These are phyloP conservation scores for Globisporangium paddicum DNA, from an alignment of 352 stramenopile species.

Conservation along the genomic window DNA sequence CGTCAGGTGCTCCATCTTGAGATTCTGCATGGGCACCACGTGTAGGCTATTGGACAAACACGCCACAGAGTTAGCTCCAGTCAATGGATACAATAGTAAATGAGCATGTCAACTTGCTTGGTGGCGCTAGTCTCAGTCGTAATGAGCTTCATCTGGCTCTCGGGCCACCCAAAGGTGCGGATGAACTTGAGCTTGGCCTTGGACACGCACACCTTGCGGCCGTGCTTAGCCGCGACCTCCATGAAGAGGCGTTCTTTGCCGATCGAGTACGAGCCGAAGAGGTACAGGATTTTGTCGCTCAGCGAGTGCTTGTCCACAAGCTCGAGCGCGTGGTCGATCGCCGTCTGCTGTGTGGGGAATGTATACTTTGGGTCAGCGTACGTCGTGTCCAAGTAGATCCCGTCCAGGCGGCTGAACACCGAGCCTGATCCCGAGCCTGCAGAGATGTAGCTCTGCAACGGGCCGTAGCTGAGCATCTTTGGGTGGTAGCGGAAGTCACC, in stretches of 20 bases:
- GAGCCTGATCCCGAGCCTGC: slow-evolving; percentile 2
- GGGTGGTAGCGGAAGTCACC: slow-evolving; percentile 80
- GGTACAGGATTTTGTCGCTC: slow-evolving; percentile 82
- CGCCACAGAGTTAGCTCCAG: not conserved
- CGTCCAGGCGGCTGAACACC: slow-evolving; percentile 41
- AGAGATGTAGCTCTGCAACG: slow-evolving; percentile 43
- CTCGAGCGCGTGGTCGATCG: slow-evolving; percentile 52
- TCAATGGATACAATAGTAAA: not conserved
- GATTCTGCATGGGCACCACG: slow-evolving; percentile 90
- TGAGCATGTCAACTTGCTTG: slow-evolving; percentile 38
- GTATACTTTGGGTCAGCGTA: slow-evolving; percentile 95
- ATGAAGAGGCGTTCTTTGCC: slow-evolving; percentile 97
- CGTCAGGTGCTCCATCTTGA: slow-evolving; percentile 90
- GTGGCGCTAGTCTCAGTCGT: slow-evolving; percentile 77
- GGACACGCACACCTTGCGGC: slow-evolving; percentile 76
- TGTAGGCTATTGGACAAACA: slow-evolving; percentile 54
- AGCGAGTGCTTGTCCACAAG: slow-evolving; percentile 55
- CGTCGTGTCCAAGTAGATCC: slow-evolving; percentile 96
- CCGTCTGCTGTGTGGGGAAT: slow-evolving; percentile 87
- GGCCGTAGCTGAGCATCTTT: slow-evolving; percentile 62
- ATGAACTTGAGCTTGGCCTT: slow-evolving; percentile 84
- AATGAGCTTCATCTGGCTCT: slow-evolving; percentile 75
- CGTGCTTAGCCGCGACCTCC: slow-evolving; percentile 80
- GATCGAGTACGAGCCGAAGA: slow-evolving; percentile 97
- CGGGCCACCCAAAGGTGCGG: slow-evolving; percentile 79